Evolutionary conservation across 805 yeast genomes (phyloP).

Genomic region (Ogataea sp.): DNA sequence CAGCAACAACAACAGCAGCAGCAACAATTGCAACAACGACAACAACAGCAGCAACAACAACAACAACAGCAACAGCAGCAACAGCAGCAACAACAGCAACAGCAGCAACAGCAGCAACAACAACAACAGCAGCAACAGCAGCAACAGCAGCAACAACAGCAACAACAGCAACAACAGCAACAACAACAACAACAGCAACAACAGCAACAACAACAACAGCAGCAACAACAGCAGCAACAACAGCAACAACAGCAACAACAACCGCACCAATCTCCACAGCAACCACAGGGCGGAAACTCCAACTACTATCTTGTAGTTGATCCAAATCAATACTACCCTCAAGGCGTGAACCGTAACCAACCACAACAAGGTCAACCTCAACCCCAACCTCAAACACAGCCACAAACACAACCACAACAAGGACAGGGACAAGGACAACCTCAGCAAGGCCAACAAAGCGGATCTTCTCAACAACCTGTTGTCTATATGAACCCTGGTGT

Average conservation of each 20-base stretch:
- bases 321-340: background rate
- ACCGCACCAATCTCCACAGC: background rate
- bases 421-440: constrained; percentile 13
- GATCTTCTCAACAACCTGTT: constrained; percentile 1
- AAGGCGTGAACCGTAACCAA: background rate
- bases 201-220: constrained; percentile 1
- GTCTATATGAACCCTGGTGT: background rate
- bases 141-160: background rate
- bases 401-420: constrained; percentile 4
- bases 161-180: constrained; percentile 1
- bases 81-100: constrained; percentile 6
- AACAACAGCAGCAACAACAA: constrained; percentile 10
- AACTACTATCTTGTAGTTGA: background rate
- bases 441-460: constrained; percentile 7
- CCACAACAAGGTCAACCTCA: background rate
- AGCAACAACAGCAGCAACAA: background rate
- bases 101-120: background rate
- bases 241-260: background rate
- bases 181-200: constrained; percentile 2
- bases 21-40: constrained; percentile 2
- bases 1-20: constrained; percentile 4
- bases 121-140: background rate
- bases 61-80: constrained; percentile 15
- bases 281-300: background rate
- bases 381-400: background rate